phyloP scores from a whole-genome alignment of 192 early-diverging fungal genomes.

The Rhizophagus clarus region DNA sequence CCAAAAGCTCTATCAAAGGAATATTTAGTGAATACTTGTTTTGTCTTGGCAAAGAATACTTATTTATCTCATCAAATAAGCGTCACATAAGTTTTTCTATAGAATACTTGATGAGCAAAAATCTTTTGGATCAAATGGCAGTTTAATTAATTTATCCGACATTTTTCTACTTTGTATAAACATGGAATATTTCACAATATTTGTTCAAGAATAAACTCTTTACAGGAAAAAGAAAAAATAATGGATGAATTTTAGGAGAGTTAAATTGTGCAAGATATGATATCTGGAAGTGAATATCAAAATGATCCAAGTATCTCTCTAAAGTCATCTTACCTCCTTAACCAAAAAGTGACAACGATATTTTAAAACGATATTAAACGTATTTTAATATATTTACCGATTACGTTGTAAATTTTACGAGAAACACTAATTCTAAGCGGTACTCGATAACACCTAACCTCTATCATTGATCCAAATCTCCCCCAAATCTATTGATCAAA shows the following conservation, averaged over 20 bases:
- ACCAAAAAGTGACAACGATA: not conserved
- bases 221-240: not conserved
- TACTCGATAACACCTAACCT: conserved; percentile 1
- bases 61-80: conserved; percentile 36
- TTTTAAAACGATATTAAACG: conserved; percentile 22
- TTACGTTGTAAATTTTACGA: conserved; percentile 15
- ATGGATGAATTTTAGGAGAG: conserved; percentile 18
- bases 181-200: conserved; percentile 43
- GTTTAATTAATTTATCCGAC: conserved; percentile 35
- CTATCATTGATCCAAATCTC: conserved; percentile 18
- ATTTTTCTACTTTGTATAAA: conserved; percentile 43
- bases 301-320: conserved; percentile 4
- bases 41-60: conserved; percentile 35
- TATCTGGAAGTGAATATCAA: not conserved
- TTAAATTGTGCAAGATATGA: not conserved
- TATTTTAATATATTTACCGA: conserved; percentile 19
- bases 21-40: conserved; percentile 35
- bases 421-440: not conserved
- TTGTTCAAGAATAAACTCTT: not conserved
- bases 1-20: conserved; percentile 20
- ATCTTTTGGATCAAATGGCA: conserved; percentile 33
- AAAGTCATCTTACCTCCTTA: conserved; percentile 4
- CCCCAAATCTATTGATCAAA: not conserved
- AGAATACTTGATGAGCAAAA: conserved; percentile 41
- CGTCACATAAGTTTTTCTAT: conserved; percentile 48